These are phyloP conservation scores for Danielozyma ontarioensis DNA, from an alignment of 805 yeast species.

Conservation along the genomic window DNA sequence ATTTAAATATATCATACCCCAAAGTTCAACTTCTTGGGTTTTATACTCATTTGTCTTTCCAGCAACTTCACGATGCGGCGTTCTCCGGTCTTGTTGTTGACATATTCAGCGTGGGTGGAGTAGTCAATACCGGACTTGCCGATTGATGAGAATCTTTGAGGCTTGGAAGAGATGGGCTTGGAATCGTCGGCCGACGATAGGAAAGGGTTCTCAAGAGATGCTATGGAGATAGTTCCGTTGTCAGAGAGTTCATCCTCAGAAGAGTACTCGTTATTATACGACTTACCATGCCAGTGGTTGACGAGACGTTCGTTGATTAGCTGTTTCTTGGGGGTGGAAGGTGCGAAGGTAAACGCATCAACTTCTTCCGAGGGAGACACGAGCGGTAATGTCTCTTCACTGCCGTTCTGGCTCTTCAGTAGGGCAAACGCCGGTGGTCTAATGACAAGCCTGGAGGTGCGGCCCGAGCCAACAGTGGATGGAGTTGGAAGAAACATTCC, in stretches of 20 bases:
- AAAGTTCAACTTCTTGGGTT: slow-evolving; percentile 37
- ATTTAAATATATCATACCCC: too few relatives aligned
- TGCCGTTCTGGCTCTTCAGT: not conserved
- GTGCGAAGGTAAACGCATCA: slow-evolving; percentile 4
- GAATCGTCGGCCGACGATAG: slow-evolving; percentile 8
- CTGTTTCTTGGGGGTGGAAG: slow-evolving; percentile 26
- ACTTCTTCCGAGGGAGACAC: not conserved
- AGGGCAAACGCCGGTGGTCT: not conserved
- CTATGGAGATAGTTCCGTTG: slow-evolving; percentile 1
- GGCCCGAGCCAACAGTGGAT: slow-evolving; percentile 34
- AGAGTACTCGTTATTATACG: slow-evolving; percentile 21
- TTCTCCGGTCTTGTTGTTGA: slow-evolving; percentile 39
- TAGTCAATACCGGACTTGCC: slow-evolving; percentile 14
- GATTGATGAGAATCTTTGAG: slow-evolving; percentile 1
- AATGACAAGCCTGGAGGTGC: slow-evolving; percentile 14
- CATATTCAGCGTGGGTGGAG: slow-evolving; percentile 33
- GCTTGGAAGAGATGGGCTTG: not conserved
- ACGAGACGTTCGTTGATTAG: slow-evolving; percentile 28
- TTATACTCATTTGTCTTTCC: slow-evolving; percentile 27
- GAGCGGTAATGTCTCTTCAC: not conserved
- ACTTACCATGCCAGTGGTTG: slow-evolving; percentile 34
- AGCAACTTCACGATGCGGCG: slow-evolving; percentile 26
- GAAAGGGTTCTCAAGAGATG: slow-evolving; percentile 16
- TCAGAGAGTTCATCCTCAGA: slow-evolving; percentile 26
- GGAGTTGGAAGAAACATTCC: slow-evolving; percentile 32